Percentiles rank a stretch among this genome's conserved stretches.
These are phyloP conservation scores for Aphanomyces astaci DNA, from an alignment of 352 stramenopile species.

Conservation along the genomic window DNA sequence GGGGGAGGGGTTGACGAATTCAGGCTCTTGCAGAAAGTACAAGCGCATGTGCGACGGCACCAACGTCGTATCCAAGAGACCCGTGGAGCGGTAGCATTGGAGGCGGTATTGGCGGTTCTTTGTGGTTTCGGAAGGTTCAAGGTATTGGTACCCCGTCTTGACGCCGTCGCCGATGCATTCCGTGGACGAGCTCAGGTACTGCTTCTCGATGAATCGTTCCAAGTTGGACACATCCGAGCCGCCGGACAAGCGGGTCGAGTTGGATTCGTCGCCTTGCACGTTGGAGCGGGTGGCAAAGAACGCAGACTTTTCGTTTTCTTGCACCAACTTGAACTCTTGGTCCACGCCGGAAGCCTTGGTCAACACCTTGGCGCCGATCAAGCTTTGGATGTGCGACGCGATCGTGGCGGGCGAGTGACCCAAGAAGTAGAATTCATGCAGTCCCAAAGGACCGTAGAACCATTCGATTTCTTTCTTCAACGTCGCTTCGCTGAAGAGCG, in stretches of 20 bases:
- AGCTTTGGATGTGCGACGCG: conserved; percentile 65
- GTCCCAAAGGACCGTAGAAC: conserved; percentile 70
- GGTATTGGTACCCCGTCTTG: conserved; percentile 66
- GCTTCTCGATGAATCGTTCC: conserved; percentile 68
- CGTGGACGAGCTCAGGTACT: conserved; percentile 60
- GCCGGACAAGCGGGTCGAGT: conserved; percentile 40
- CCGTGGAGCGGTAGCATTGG: conserved; percentile 75
- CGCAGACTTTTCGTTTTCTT: conserved; percentile 56
- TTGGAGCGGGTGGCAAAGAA: conserved; percentile 80
- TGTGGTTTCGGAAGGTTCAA: conserved; percentile 43
- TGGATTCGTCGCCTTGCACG: conserved; percentile 52
- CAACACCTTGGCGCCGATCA: conserved; percentile 77
- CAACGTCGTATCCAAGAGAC: conserved; percentile 57
- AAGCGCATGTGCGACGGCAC: conserved; percentile 78
- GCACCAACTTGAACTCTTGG: conserved; percentile 76
- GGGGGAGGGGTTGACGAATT: conserved; percentile 52
- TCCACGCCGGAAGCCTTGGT: conserved; percentile 59
- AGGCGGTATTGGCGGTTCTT: conserved; percentile 69
- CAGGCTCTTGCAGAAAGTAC: conserved; percentile 72
- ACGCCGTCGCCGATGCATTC: conserved; percentile 73
- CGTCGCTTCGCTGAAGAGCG: conserved; percentile 50
- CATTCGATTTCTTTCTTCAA: conserved; percentile 66
- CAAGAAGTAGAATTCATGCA: conserved; percentile 82
- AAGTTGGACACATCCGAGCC: conserved; percentile 64
- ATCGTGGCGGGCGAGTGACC: conserved; percentile 54